Percentiles rank a stretch among this genome's conserved stretches.
Conservation (phyloP, 2,329 filamentous ascomycete species). For the Tympanopsis confertula region DNA sequence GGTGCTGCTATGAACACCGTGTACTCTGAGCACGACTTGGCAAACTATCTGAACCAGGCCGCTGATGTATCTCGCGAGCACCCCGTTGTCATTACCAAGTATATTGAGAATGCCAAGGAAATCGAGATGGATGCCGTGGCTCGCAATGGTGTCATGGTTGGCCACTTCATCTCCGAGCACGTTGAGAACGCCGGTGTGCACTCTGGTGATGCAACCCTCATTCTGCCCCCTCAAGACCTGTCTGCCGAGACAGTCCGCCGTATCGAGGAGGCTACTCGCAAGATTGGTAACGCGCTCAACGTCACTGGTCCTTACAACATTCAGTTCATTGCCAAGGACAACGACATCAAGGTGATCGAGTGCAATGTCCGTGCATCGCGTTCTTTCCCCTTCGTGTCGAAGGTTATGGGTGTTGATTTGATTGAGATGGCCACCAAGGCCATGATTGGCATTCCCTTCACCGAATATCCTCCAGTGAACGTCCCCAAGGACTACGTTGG, state of each 20-base stretch:
- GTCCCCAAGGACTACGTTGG: slow-evolving; percentile 76
- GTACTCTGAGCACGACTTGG: slow-evolving; percentile 87
- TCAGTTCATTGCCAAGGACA: slow-evolving; percentile 98
- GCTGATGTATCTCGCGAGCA: slow-evolving; percentile 88
- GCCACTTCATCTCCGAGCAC: slow-evolving; percentile 96
- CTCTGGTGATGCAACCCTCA: slow-evolving; percentile 92
- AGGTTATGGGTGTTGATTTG: slow-evolving; percentile 94
- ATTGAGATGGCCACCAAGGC: slow-evolving; percentile 98
- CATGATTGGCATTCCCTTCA: slow-evolving; percentile 75
- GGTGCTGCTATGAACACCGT: slow-evolving; percentile 99
- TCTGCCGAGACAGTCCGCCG: slow-evolving; percentile 77
- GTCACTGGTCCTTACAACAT: slow-evolving; percentile 97
- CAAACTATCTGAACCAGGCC: slow-evolving; percentile 79
- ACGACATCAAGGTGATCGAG: slow-evolving; percentile 99
- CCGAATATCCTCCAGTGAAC: slow-evolving; percentile 67
- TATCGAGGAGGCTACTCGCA: slow-evolving; percentile 88
- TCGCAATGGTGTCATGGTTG: slow-evolving; percentile 75
- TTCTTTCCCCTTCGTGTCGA: slow-evolving; percentile 96
- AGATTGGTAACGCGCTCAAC: slow-evolving; percentile 88
- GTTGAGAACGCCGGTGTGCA: slow-evolving; percentile 98
- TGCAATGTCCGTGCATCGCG: slow-evolving; percentile 94
- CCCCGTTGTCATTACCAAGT: slow-evolving; percentile 97
- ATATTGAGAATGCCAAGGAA: slow-evolving; percentile 98
- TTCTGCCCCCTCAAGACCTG: slow-evolving; percentile 87
- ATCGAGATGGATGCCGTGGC: slow-evolving; percentile 99